phyloP scores from a whole-genome alignment of 352 stramenopile genomes.

The Globisporangium okanoganense region DNA sequence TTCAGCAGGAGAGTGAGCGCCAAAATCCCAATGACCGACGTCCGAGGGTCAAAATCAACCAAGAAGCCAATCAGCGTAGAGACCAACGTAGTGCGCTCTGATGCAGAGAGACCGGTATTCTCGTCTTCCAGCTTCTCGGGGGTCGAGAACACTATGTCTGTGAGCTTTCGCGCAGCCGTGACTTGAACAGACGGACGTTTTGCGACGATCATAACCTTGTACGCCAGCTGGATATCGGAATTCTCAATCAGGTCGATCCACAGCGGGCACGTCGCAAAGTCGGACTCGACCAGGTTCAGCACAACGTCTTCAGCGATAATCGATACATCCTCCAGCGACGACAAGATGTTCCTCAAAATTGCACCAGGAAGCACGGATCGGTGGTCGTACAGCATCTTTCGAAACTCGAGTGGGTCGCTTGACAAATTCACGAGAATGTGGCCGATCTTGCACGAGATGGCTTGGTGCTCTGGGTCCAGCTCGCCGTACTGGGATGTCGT shows the following conservation, averaged over 20 bases:
- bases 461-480: constrained; percentile 29
- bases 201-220: constrained; percentile 51
- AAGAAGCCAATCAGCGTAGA: constrained; percentile 73
- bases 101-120: constrained; percentile 30
- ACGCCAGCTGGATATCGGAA: constrained; percentile 53
- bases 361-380: constrained; percentile 38
- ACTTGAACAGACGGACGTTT: constrained; percentile 58
- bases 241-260: constrained; percentile 73
- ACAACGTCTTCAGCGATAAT: constrained; percentile 69
- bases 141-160: constrained; percentile 68
- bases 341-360: constrained; percentile 70
- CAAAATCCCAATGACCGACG: constrained; percentile 69
- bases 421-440: constrained; percentile 66
- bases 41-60: constrained; percentile 62
- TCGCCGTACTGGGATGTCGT: constrained; percentile 36
- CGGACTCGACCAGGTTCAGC: constrained; percentile 69
- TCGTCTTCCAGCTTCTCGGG: constrained; percentile 54
- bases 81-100: constrained; percentile 59
- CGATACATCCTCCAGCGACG: constrained; percentile 39
- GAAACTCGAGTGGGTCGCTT: constrained; percentile 72
- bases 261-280: constrained; percentile 79
- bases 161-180: constrained; percentile 65
- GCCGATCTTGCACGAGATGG: constrained; percentile 44
- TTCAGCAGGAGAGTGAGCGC: constrained; percentile 63
- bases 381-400: constrained; percentile 77